Evolutionary conservation across 2,329 filamentous ascomycete genomes (phyloP).

Genomic region (Pseudogymnoascus verrucosus): DNA sequence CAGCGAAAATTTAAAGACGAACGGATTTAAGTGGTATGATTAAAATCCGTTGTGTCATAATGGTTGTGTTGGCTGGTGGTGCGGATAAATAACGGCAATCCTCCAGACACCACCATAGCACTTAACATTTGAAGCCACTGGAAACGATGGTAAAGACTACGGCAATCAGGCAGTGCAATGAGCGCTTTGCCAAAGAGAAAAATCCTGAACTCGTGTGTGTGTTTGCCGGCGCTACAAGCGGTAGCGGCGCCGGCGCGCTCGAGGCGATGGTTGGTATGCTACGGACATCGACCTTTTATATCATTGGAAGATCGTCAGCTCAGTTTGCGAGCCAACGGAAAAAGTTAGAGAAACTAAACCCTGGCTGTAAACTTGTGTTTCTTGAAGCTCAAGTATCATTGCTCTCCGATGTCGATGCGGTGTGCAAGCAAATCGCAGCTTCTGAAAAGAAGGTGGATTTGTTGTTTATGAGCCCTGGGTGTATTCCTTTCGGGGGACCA

Average conservation of each 20-base stretch:
- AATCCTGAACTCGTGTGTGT: slow-evolving; percentile 35
- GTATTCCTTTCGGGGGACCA: slow-evolving; percentile 24
- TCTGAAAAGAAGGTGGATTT: slow-evolving; percentile 40
- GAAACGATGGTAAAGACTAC: slow-evolving; percentile 15
- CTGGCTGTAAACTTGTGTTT: slow-evolving; percentile 38
- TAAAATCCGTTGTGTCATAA: background rate
- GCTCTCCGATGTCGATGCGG: slow-evolving; percentile 41
- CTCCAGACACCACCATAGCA: background rate
- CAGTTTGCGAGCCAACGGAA: slow-evolving; percentile 19
- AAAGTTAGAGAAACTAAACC: slow-evolving; percentile 37
- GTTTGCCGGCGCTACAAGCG: slow-evolving; percentile 42
- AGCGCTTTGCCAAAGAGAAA: slow-evolving; percentile 7
- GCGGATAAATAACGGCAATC: background rate
- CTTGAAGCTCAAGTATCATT: slow-evolving; percentile 42
- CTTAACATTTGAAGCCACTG: background rate
- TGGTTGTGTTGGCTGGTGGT: background rate
- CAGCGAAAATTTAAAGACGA: background rate
- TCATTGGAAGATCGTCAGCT: background rate
- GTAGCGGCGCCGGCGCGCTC: slow-evolving; percentile 31
- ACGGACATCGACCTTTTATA: slow-evolving; percentile 9
- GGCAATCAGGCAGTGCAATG: slow-evolving; percentile 7
- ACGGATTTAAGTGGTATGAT: background rate
- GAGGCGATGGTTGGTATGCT: slow-evolving; percentile 12
- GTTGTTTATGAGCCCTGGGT: slow-evolving; percentile 38
- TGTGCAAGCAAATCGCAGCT: slow-evolving; percentile 37